Base-by-base conservation (phyloP, 495 filamentous ascomycete genomes). In the Rhypophila decipiens region DNA sequence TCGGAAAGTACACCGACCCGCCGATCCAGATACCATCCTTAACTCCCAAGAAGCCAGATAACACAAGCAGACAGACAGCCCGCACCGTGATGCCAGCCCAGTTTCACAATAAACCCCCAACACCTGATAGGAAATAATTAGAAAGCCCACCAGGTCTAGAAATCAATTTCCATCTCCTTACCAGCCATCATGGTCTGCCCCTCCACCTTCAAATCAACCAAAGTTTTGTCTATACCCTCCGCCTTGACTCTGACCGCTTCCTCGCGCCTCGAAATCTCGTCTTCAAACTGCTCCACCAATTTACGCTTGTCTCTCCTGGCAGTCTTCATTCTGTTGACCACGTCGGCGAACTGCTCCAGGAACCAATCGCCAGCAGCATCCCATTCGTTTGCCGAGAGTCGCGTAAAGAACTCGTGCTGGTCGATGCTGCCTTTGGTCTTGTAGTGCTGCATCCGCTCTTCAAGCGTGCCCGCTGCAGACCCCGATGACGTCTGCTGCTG, bases 281-380 rank as follows among this genome's bases (percentile, higher is more conserved):
- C 72, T 64, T 94, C 86, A 53, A 91, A 93, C 24, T 74, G 65
- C 24, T 67, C 65, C 5, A 82, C 77, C 5, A 85, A 66, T 41
- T 74, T 71, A 31, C 90, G 75, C 58, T 88, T 87, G 17, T 74
- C 71, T 46, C 74, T 72, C 38, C 88, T 70, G 23, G 82, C 70
- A 0, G 78, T 69, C 48, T 78, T 86, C 57, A 90, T 75, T 53
- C 79, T 74, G 15, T 68, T 59, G 50, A 90, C 70, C 15, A 90
- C 61, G 7, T 74, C 69, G 5, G 70, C 69, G 55, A 93, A 90
- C 50, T 75, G 76, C 3, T 80, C 78, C 12, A 91, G 66, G 34
- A 96, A 79, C 72, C 85, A 82, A 50, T 96, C 87, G 7, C 89
- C 89, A 12, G 83, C 79, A 39, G 84, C 74, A 59, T 96, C 89